Base-by-base conservation (phyloP, 78 protist genomes). In the Trichosphaerium sp. region DNA sequence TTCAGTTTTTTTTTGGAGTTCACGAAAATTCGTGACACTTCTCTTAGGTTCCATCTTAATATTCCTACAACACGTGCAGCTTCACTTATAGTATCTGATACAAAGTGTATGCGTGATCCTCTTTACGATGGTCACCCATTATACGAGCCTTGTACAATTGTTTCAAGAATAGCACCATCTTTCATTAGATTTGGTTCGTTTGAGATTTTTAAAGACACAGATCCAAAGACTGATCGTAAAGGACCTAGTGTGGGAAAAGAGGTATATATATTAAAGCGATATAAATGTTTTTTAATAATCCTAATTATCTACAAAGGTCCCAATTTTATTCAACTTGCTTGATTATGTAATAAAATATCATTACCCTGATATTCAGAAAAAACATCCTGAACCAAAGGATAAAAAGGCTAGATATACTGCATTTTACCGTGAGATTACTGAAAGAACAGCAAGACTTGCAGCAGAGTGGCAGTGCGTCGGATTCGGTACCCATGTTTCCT, bases 151-250 rank as follows among this genome's bases (percentile, higher is more conserved):
- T 49, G 75, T 43, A 78, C 93, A 25, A 75, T 88, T 60, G 60
- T 83, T n/a, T 28, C 74, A 3, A 75, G 93, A 34, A 51, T 81
- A 0, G 87, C 89, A 8, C 88, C 78, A 8, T 44, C 83, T 35
- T 83, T 83, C 68, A 39, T 84, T 41, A 68, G 93, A 37, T 71
- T 88, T 43, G 93, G 93, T 44, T 81, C 87, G 1, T 85, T 85
- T 32, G 87, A 85, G 47, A 52, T 80, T 26, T 69, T 42, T 63
- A 7, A 6, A 35, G n/a, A 48, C 32, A 26, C 26, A 11, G 70
- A 62, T 64, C 47, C 25, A 3, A 4, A 1, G 28, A 61, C 69
- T 6, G 69, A 43, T 29, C 29, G 38, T 15, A 39, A 59, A 6
- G 78, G 78, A 11, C 69, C 78, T 0, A 10, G 55, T 15, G n/a